Evolutionary conservation across 2,329 filamentous ascomycete species (phyloP), one percentile per base, ranked within the genome.

Genomic region (Ceratocystiopsis sp.): DNA sequence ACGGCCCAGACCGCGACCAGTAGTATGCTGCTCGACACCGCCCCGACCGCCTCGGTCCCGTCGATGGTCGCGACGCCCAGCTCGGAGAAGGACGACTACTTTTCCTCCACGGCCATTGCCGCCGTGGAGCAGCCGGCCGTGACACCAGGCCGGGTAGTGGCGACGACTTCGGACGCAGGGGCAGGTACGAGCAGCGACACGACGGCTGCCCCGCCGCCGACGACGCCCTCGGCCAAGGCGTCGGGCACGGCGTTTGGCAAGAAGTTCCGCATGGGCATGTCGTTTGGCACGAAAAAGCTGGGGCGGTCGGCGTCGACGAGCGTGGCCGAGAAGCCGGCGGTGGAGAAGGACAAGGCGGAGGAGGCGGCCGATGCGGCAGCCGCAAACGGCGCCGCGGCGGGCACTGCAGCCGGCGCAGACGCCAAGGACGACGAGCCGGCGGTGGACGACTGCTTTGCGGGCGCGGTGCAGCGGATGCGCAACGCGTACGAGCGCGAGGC

Each of bases 251-350:
- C 33, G 7, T 93, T 93, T 57, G 77, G 81, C 37, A 91, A 87
- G 63, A 84, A 84, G 53, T 87, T 93, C 59, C 77, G 81, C 40
- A 80, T 84, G 74, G 72, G 71, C 60, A 73, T 73, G 51, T 77
- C 79, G 1, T 86, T 89, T 54, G 78, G 80, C 51, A 80, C 79
- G 54, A 95, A 93, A 66, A 94, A 93, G 60, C 68, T 89, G 14
- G 77, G 77, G 13, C 74, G 84, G 15, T 79, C 78, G 18, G 66
- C 71, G 4, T 78, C 78, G 4, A 73, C 73, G 0, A 73, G 72
- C 21, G 71, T 71, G 7, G 73, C 80, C 4, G 75, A 82, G 46
- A 93, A 91, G 57, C 78, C 84, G 0, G 73, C 73, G 1, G 29
- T n/a, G n/a, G 39, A 16, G 8, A 42, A 37, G 15, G 84, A 91